These are phyloP conservation scores for Graphilbum fragrans DNA, from an alignment of 2,329 filamentous ascomycete species.

Conservation along the genomic window DNA sequence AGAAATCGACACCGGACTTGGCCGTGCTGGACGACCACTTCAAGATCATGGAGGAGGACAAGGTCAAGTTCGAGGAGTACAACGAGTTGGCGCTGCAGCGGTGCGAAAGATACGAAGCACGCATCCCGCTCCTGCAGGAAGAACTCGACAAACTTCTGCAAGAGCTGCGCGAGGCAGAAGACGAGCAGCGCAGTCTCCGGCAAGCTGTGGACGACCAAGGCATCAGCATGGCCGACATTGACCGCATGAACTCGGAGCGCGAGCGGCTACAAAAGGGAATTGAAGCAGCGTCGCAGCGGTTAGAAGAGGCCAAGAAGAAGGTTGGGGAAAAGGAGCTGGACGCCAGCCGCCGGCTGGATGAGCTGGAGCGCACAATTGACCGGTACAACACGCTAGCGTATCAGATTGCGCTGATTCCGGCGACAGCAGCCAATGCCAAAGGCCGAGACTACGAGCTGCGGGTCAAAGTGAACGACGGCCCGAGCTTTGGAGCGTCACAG, in stretches of 20 bases:
- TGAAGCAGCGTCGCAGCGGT: slow-evolving; percentile 58
- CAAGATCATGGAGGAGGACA: slow-evolving; percentile 89
- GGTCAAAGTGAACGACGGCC: slow-evolving; percentile 66
- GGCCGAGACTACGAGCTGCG: slow-evolving; percentile 75
- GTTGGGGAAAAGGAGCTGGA: slow-evolving; percentile 82
- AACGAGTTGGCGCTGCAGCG: slow-evolving; percentile 74
- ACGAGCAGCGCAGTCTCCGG: slow-evolving; percentile 69
- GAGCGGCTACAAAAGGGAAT: slow-evolving; percentile 86
- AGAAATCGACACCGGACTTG: slow-evolving; percentile 75
- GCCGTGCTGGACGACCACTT: slow-evolving; percentile 79
- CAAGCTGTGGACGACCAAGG: slow-evolving; percentile 83
- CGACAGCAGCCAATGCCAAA: slow-evolving; percentile 73
- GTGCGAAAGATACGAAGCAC: slow-evolving; percentile 76
- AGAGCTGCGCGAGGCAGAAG: slow-evolving; percentile 69
- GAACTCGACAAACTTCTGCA: slow-evolving; percentile 68
- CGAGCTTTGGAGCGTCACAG: slow-evolving; percentile 44
- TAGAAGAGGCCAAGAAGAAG: slow-evolving; percentile 76
- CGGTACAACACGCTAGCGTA: slow-evolving; percentile 91
- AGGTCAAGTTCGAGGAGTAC: slow-evolving; percentile 89
- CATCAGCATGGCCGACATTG: slow-evolving; percentile 95
- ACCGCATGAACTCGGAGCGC: slow-evolving; percentile 93
- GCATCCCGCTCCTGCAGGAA: slow-evolving; percentile 71
- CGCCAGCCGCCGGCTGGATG: slow-evolving; percentile 74
- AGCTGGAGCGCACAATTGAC: slow-evolving; percentile 82
- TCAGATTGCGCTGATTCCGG: slow-evolving; percentile 80